Evolutionary conservation across 1,284 basidiomycete genomes (phyloP), one percentile per base, ranked within the genome.

Genomic region (Puccinia triticina): DNA sequence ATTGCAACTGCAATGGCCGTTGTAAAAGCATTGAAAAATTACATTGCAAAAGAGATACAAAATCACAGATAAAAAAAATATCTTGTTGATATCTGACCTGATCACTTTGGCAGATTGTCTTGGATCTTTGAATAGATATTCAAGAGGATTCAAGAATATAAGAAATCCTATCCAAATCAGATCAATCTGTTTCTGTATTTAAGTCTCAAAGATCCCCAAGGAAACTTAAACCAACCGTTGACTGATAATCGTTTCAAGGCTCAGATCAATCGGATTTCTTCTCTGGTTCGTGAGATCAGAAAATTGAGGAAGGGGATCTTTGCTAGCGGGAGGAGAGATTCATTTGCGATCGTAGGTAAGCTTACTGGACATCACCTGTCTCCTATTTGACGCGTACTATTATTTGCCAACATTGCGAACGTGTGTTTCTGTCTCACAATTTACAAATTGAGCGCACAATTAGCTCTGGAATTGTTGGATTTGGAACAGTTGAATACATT

Each of bases 241-340:
- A 34, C 43, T 43, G 18, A 32, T 26, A n/a, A n/a, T n/a, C 10
- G 66, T 32, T 61, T 59, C 32, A 79, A 57, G 66, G 23, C 34
- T 11, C 67, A 72, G 48, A 53, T 79, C 32, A 46, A 73, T 40
- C 57, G 29, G n/a, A 46, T 71, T 14, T 64, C 57, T 21, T 74
- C 40, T 37, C 46, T 81, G 14, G 40, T 73, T 23, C 55, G 79
- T 1, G 79, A 81, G 40, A 73, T 81, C 59, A 43, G 71, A 26
- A 81, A 81, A 73, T 34, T 81, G 0, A 61, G 79, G 40, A 71
- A 74, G n/a, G 79, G 79, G 16, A 81, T 81, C 26, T 50, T 81
- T 61, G 69, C 79, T 46, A 81, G 69, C 48, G 55, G 57, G 40
- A n/a, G 71, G n/a, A 66, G 11, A 43, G 71, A 81, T 74, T 61